Base-by-base conservation (phyloP, 768 basidiomycete species). In the Rhodotorula kratochvilovae region DNA sequence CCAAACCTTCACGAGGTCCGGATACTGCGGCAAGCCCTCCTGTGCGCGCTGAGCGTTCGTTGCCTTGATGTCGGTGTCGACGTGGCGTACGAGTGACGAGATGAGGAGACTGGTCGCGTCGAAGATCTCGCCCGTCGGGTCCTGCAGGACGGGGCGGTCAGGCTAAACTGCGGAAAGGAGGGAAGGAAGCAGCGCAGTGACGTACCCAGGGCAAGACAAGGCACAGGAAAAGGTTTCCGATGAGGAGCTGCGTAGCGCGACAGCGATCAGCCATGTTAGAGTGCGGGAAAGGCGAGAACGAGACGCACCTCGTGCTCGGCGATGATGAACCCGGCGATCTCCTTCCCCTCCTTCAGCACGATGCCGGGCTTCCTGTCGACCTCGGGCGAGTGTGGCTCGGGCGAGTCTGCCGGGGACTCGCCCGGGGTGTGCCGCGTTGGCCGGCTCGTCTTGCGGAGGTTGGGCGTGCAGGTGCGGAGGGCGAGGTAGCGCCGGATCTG, bases 61-160 rank as follows among this genome's bases (percentile, higher is more conserved):
- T n/a, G 25, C 16, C 16, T 27, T 42, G 15, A 56, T 42, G 55
- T 73, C 72, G 3, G 31, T 56, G 35, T 69, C 68, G 1, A 67
- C 68, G 7, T 68, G 60, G 2, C 53, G 29, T 29, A 69, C 33
- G 23, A 73, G 65, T 0, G 48, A 53, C 31, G 65, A 61, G 29
- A 73, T 36, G 8, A 73, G 45, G 5, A 73, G 43, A 11, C 65
- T 73, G 21, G 68, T 73, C 13, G 72, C 72, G 53, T 73, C 72
- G 53, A 62, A 73, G 5, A 61, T 59, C 50, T 73, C 72, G 46
- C 68, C 72, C 0, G 65, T 73, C 39, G 65, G 60, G 21, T 71
- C 72, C 72, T 73, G 50, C n/a, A 8, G 19, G 21, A 27, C 35
- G 16, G 42, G 19, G 2, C 17, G 5, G 19, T 21, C 10, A 25